phyloP scores from a whole-genome alignment of 2,329 filamentous ascomycete species.

The Akanthomyces uredinophilus region DNA sequence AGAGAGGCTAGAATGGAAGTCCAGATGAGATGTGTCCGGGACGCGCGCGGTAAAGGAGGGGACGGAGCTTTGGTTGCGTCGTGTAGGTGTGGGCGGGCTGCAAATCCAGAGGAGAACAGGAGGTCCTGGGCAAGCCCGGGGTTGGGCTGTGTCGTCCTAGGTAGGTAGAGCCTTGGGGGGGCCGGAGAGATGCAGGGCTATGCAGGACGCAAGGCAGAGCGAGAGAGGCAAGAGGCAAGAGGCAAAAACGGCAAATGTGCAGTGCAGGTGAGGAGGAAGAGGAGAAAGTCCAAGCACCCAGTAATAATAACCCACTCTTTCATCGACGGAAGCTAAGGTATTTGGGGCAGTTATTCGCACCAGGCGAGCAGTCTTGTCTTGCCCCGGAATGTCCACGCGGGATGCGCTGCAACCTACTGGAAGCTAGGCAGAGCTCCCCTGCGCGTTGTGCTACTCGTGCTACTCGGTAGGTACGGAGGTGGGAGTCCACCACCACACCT shows the following conservation, averaged over 20 bases:
- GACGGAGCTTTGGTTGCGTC: constrained; percentile 15
- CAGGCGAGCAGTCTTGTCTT: neutral
- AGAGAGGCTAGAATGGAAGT: constrained; percentile 11
- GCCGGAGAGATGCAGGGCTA: neutral
- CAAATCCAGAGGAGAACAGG: constrained; percentile 5
- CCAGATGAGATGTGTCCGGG: constrained; percentile 6
- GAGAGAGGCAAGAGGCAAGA: neutral
- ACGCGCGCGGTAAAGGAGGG: constrained; percentile 15
- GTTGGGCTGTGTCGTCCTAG: neutral
- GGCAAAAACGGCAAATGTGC: neutral
- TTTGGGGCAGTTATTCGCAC: neutral
- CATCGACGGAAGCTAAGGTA: neutral
- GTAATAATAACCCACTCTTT: neutral
- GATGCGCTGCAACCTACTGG: neutral
- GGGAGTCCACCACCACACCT: neutral
- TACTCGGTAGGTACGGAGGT: no score
- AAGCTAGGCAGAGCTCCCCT: neutral
- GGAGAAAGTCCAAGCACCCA: neutral
- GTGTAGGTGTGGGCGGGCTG: constrained; percentile 5
- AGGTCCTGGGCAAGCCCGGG: neutral
- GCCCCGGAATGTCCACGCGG: constrained; percentile 7
- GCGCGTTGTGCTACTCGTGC: neutral
- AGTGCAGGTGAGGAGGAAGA: neutral
- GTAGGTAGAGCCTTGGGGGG: neutral
- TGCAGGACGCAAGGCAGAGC: neutral